phyloP scores from a whole-genome alignment of 1,139 yeast genomes.

The Hansenula sp. region DNA sequence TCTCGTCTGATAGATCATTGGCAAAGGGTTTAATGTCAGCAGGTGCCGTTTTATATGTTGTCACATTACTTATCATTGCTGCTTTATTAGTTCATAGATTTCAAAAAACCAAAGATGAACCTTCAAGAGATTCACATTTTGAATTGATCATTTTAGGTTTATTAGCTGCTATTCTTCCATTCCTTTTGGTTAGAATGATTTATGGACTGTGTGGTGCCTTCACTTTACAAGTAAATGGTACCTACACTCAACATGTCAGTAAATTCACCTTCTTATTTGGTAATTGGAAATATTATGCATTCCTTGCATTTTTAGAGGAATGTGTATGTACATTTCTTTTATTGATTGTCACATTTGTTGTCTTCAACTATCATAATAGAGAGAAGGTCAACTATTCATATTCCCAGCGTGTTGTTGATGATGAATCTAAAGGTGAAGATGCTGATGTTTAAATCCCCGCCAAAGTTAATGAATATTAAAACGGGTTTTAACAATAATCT shows the following conservation, averaged over 20 bases:
- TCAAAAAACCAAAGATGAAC: not conserved
- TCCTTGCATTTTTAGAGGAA: constrained; percentile 4
- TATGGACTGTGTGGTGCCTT: constrained; percentile 8
- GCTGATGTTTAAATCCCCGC: not conserved
- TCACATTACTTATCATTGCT: constrained; percentile 1
- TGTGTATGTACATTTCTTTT: not conserved
- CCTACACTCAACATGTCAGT: not conserved
- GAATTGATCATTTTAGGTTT: not conserved
- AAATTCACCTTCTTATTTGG: constrained; percentile 5
- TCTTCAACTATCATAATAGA: not conserved
- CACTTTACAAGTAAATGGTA: constrained; percentile 4
- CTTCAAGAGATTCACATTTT: not conserved
- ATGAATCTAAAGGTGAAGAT: not conserved
- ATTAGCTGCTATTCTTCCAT: constrained; percentile 1
- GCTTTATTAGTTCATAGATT: not conserved
- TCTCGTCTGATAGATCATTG: not conserved
- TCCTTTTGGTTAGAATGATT: constrained; percentile 4
- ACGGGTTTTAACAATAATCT: no score
- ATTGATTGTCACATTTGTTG: not conserved
- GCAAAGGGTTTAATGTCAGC: constrained; percentile 2
- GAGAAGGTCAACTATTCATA: no score
- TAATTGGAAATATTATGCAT: constrained; percentile 6
- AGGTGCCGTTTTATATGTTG: constrained; percentile 1
- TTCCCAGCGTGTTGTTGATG: no score
- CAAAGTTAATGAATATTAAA: no score